Conservation (phyloP, 2,329 filamentous ascomycete species). For the Penicillium nordicum region DNA sequence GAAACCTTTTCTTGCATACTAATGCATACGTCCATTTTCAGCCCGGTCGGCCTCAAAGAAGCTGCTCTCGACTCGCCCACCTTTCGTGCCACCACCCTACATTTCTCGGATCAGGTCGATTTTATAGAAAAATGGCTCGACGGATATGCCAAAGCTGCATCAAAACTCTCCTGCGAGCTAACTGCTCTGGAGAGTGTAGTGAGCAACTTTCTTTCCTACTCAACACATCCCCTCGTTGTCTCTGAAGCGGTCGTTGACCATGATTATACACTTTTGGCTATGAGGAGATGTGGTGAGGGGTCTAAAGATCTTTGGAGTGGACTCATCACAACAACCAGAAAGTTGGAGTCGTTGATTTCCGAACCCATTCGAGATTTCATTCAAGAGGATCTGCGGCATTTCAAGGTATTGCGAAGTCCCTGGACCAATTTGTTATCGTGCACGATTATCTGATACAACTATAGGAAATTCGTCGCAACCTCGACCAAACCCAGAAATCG, state of each 20-base stretch:
- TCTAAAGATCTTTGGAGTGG: constrained; percentile 84
- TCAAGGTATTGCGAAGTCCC: constrained; percentile 57
- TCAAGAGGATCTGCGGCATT: constrained; percentile 71
- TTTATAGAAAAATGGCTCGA: constrained; percentile 90
- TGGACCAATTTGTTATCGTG: not conserved
- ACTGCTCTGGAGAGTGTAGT: constrained; percentile 74
- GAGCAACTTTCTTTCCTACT: constrained; percentile 70
- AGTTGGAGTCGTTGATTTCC: constrained; percentile 70
- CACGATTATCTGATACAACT: constrained; percentile 4
- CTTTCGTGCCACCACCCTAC: constrained; percentile 79
- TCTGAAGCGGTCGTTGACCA: constrained; percentile 87
- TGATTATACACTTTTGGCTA: constrained; percentile 86
- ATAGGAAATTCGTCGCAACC: constrained; percentile 65
- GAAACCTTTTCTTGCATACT: constrained; percentile 5
- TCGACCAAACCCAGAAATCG: constrained; percentile 77
- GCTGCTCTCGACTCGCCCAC: constrained; percentile 94
- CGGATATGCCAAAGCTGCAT: constrained; percentile 61
- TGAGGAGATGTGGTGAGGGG: constrained; percentile 80
- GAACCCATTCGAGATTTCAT: constrained; percentile 82
- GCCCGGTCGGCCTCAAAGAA: constrained; percentile 85
- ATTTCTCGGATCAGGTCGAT: constrained; percentile 91
- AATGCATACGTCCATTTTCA: constrained; percentile 28
- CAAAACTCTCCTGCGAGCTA: constrained; percentile 63
- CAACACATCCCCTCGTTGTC: constrained; percentile 68
- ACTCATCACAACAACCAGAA: constrained; percentile 69